Percentiles rank a stretch among this genome's conserved stretches.
phyloP scores from a whole-genome alignment of 208 protist species.

The Acanthamoeba divionensis region DNA sequence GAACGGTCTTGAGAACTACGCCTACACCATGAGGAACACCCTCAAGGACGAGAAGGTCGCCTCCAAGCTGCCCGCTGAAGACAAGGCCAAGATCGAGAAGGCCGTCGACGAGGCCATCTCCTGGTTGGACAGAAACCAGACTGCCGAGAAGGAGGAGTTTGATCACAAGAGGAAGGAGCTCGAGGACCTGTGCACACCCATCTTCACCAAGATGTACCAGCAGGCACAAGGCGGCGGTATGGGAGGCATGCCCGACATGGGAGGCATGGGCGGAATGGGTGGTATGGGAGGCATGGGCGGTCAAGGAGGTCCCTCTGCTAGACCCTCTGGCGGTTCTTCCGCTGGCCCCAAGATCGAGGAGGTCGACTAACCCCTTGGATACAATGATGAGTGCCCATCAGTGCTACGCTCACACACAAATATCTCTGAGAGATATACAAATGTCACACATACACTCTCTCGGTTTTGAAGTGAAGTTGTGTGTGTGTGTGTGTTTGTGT shows the following conservation, averaged over 20 bases:
- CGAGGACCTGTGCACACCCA: slow-evolving; percentile 91
- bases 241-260: slow-evolving; percentile 53
- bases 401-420: too few relatives aligned
- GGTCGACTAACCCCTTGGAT: slow-evolving; percentile 83
- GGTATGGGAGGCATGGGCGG: slow-evolving; percentile 55
- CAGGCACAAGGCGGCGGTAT: slow-evolving; percentile 42
- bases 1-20: slow-evolving; percentile 88
- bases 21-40: slow-evolving; percentile 81
- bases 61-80: slow-evolving; percentile 67
- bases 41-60: slow-evolving; percentile 77
- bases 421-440: too few relatives aligned
- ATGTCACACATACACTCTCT: too few relatives aligned
- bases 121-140: slow-evolving; percentile 93
- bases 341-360: slow-evolving; percentile 82
- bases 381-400: too few relatives aligned
- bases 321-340: slow-evolving; percentile 68
- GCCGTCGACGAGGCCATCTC: slow-evolving; percentile 85
- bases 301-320: slow-evolving; percentile 59
- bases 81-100: slow-evolving; percentile 70
- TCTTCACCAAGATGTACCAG: slow-evolving; percentile 94
- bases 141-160: slow-evolving; percentile 92
- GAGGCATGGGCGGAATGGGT: slow-evolving; percentile 56
- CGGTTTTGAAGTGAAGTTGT: too few relatives aligned
- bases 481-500: too few relatives aligned
- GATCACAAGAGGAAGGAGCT: slow-evolving; percentile 88